Evolutionary conservation across 805 yeast species (phyloP).

Genomic region (Saturnispora besseyi): DNA sequence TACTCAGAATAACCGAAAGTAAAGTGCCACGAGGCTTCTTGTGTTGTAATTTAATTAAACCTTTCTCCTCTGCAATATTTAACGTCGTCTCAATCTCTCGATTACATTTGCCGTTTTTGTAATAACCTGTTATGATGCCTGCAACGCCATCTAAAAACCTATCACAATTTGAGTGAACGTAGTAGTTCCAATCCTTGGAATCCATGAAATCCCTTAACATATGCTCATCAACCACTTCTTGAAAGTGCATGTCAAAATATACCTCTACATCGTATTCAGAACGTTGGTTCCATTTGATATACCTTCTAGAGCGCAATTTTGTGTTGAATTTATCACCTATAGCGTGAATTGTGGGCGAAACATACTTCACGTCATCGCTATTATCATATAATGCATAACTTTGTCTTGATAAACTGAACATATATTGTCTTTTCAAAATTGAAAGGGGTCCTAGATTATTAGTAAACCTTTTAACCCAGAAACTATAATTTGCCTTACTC

Average conservation of each 20-base stretch:
- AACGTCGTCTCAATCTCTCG: neutral
- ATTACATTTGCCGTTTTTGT: neutral
- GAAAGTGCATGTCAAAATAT: constrained; percentile 1
- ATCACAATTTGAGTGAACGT: neutral
- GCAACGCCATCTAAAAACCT: neutral
- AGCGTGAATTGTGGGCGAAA: neutral
- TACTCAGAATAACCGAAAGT: neutral
- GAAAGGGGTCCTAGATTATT: neutral
- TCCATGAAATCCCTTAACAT: constrained; percentile 4
- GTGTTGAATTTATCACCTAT: neutral
- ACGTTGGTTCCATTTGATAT: constrained; percentile 2
- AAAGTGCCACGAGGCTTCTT: neutral
- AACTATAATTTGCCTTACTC: constrained; percentile 2
- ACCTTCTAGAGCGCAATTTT: neutral
- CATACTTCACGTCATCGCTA: neutral
- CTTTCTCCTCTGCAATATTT: neutral
- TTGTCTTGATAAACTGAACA: neutral
- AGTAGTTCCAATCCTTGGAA: neutral
- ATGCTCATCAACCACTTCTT: neutral
- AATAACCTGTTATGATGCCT: neutral
- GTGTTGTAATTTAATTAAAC: neutral
- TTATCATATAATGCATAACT: neutral
- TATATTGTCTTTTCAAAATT: neutral
- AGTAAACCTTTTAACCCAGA: constrained; percentile 1
- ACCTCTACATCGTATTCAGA: neutral